Evolutionary conservation across 345 rosid species (phyloP).

Genomic region (Euphorbia pulcherrima): DNA sequence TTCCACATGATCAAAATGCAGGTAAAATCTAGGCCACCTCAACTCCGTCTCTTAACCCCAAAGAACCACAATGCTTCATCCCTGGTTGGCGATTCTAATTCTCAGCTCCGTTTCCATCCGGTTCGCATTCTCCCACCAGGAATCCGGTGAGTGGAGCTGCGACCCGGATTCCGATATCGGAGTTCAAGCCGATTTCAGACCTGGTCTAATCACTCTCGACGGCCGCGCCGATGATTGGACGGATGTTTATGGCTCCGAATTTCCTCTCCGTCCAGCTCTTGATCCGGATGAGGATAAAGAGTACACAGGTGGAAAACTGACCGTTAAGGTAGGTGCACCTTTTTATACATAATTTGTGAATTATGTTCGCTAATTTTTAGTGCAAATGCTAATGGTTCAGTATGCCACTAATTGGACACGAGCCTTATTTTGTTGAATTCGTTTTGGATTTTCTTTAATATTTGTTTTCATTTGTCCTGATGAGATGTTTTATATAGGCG

Average conservation of each 20-base stretch:
- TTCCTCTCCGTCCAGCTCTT: constrained; percentile 80
- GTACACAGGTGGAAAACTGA: constrained; percentile 70
- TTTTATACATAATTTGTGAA: too few relatives aligned
- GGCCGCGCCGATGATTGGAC: constrained; percentile 88
- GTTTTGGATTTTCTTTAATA: neutral
- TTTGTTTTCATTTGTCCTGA: neutral
- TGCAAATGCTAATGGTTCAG: neutral
- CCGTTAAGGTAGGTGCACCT: constrained; percentile 55
- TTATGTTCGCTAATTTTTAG: neutral
- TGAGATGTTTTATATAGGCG: constrained; percentile 47
- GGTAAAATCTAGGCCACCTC: neutral
- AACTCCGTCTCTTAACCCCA: neutral
- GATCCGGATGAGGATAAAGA: constrained; percentile 83
- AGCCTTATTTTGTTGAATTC: neutral
- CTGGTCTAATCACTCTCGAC: constrained; percentile 78
- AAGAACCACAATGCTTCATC: constrained; percentile 18
- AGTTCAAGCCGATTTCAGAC: constrained; percentile 59
- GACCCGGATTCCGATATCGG: constrained; percentile 57
- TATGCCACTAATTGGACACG: neutral
- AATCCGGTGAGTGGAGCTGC: constrained; percentile 87
- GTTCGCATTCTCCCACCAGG: constrained; percentile 59
- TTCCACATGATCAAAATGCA: constrained; percentile 2
- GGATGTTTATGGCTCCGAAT: constrained; percentile 66
- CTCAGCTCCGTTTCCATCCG: constrained; percentile 22
- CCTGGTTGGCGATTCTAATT: constrained; percentile 18